Evolutionary conservation across 2,329 filamentous ascomycete genomes (phyloP).

Genomic region (Botrytis tulipae): DNA sequence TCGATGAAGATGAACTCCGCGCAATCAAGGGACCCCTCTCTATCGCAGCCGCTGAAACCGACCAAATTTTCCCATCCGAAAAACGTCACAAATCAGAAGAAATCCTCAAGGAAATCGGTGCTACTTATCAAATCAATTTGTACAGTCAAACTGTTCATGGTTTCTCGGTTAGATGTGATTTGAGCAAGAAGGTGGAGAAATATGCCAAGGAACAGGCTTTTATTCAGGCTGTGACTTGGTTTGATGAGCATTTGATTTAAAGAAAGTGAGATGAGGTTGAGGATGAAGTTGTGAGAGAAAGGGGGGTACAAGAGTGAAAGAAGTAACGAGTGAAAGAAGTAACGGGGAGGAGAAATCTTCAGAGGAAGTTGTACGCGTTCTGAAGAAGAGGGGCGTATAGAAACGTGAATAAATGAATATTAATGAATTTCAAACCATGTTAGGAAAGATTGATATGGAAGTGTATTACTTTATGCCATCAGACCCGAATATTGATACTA

Average conservation of each 20-base stretch:
- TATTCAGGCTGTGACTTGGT: conserved; percentile 74
- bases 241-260: conserved; percentile 57
- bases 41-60: conserved; percentile 57
- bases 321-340: neutral
- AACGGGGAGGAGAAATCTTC: too few species aligned
- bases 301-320: neutral
- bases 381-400: too few species aligned
- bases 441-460: neutral
- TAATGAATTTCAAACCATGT: neutral
- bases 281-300: too few species aligned
- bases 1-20: conserved; percentile 63
- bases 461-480: neutral
- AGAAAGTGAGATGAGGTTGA: neutral
- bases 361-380: neutral
- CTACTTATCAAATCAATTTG: conserved; percentile 68
- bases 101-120: conserved; percentile 56
- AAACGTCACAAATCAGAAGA: conserved; percentile 63
- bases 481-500: neutral
- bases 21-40: conserved; percentile 66
- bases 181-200: conserved; percentile 53
- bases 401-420: neutral
- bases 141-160: conserved; percentile 72
- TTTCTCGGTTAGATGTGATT: conserved; percentile 67
- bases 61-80: conserved; percentile 62
- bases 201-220: conserved; percentile 83